Percentiles rank a stretch among this genome's conserved stretches.
Conservation (phyloP, 805 yeast genomes). For the Pichia insulana region DNA sequence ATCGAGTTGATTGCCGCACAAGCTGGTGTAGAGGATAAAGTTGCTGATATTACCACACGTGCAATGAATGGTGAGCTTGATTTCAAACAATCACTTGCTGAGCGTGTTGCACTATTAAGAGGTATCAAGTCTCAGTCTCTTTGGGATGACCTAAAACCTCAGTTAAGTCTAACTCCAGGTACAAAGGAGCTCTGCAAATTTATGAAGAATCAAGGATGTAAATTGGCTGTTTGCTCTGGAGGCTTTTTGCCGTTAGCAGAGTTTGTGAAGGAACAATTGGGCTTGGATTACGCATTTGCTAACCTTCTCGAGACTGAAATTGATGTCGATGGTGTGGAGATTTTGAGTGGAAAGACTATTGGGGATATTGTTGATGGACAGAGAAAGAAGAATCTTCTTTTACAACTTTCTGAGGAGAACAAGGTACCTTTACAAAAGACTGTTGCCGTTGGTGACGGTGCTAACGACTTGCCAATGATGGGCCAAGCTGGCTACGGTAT, state of each 20-base stretch:
- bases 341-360: slow-evolving; percentile 63
- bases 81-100: slow-evolving; percentile 68
- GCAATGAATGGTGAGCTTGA: slow-evolving; percentile 98
- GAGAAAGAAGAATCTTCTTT: slow-evolving; percentile 66
- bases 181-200: slow-evolving; percentile 61
- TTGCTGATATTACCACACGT: slow-evolving; percentile 78
- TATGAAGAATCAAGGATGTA: slow-evolving; percentile 52
- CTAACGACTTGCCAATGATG: slow-evolving; percentile 94
- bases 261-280: slow-evolving; percentile 56
- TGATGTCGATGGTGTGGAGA: slow-evolving; percentile 32
- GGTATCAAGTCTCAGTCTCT: slow-evolving; percentile 68
- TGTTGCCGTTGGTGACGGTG: slow-evolving; percentile 95
- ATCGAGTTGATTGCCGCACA: slow-evolving; percentile 92
- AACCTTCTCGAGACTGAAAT: slow-evolving; percentile 48
- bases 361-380: slow-evolving; percentile 86
- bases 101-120: slow-evolving; percentile 69
- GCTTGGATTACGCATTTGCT: slow-evolving; percentile 84
- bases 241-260: slow-evolving; percentile 88
- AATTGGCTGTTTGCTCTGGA: slow-evolving; percentile 85
- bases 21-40: slow-evolving; percentile 84
- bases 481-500: slow-evolving; percentile 82
- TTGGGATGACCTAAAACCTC: slow-evolving; percentile 69
- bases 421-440: slow-evolving; percentile 42
- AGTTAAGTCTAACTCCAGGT: slow-evolving; percentile 76
- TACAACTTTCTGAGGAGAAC: slow-evolving; percentile 50